Conservation (phyloP, 2,329 filamentous ascomycete genomes). For the Nigrospora oryzae region DNA sequence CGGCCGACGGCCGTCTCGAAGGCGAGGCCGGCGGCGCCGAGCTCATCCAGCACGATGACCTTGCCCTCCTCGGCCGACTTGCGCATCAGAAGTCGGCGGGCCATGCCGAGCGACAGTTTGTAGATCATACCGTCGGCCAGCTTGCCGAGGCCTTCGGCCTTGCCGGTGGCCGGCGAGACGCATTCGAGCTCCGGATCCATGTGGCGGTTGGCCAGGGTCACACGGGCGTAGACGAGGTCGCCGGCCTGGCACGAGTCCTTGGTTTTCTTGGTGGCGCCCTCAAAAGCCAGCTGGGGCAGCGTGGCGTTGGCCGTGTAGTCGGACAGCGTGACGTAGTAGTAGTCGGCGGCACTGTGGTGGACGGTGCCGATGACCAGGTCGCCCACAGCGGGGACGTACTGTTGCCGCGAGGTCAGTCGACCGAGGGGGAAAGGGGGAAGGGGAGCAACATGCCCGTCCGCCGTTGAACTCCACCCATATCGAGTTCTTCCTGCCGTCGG, state of each 20-base stretch:
- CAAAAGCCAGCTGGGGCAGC: slow-evolving; percentile 85
- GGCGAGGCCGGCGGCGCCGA: slow-evolving; percentile 66
- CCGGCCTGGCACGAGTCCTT: slow-evolving; percentile 68
- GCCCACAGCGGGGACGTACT: slow-evolving; percentile 73
- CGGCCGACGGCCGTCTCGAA: slow-evolving; percentile 93
- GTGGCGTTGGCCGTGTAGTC: slow-evolving; percentile 55
- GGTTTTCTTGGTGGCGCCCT: slow-evolving; percentile 86
- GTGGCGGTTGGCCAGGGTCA: slow-evolving; percentile 68
- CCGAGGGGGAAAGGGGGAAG: background rate
- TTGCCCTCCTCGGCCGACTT: slow-evolving; percentile 53
- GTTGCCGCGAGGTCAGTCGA: slow-evolving; percentile 17
- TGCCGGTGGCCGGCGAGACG: slow-evolving; percentile 77
- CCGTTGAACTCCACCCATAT: slow-evolving; percentile 67
- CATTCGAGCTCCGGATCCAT: slow-evolving; percentile 90
- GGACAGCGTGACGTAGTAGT: slow-evolving; percentile 72
- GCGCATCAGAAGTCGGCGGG: slow-evolving; percentile 66
- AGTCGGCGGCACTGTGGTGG: slow-evolving; percentile 65
- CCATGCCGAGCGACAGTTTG: slow-evolving; percentile 69
- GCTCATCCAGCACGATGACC: slow-evolving; percentile 68
- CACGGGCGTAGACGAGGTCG: slow-evolving; percentile 80
- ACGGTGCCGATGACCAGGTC: slow-evolving; percentile 88
- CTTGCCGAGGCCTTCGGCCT: slow-evolving; percentile 78
- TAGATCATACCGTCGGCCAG: slow-evolving; percentile 83
- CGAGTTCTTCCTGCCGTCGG: slow-evolving; percentile 65
- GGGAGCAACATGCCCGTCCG: slow-evolving; percentile 50